Conservation (phyloP, 441 rosid genomes). For the Euphorbia celastroides region DNA sequence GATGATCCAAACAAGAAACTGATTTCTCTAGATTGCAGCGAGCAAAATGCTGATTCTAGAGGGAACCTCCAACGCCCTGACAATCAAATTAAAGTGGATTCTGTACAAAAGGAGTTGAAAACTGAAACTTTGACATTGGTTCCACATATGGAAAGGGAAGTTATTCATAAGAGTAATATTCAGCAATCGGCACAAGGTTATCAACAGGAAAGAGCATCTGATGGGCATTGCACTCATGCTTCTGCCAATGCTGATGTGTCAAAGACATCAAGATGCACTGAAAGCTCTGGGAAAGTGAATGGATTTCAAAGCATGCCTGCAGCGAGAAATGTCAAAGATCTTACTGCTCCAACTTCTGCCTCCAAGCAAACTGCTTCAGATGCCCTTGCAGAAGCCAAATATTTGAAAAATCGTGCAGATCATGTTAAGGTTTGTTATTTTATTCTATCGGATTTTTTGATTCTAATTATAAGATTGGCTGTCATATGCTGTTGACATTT, state of each 20-base stretch:
- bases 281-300: slow-evolving; percentile 25
- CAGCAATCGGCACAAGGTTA: slow-evolving; percentile 15
- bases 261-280: slow-evolving; percentile 22
- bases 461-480: slow-evolving; percentile 6
- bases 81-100: slow-evolving; percentile 20
- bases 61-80: slow-evolving; percentile 25
- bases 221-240: slow-evolving; percentile 21
- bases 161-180: slow-evolving; percentile 17
- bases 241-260: slow-evolving; percentile 22
- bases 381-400: slow-evolving; percentile 54
- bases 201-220: slow-evolving; percentile 18
- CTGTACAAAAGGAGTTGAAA: slow-evolving; percentile 20
- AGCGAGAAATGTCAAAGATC: slow-evolving; percentile 24
- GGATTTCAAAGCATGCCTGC: slow-evolving; percentile 23
- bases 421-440: slow-evolving; percentile 46
- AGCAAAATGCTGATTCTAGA: slow-evolving; percentile 14
- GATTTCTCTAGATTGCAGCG: slow-evolving; percentile 11
- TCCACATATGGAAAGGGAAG: slow-evolving; percentile 16
- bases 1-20: slow-evolving; percentile 20
- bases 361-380: slow-evolving; percentile 30
- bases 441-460: slow-evolving; percentile 6
- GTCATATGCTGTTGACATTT: slow-evolving; percentile 2
- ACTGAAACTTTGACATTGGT: slow-evolving; percentile 14
- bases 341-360: slow-evolving; percentile 25
- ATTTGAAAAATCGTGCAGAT: slow-evolving; percentile 47